A percentile compares a stretch with the other conserved stretches of the same genome.
phyloP scores from a whole-genome alignment of 768 basidiomycete species.

The Collybia sordida region DNA sequence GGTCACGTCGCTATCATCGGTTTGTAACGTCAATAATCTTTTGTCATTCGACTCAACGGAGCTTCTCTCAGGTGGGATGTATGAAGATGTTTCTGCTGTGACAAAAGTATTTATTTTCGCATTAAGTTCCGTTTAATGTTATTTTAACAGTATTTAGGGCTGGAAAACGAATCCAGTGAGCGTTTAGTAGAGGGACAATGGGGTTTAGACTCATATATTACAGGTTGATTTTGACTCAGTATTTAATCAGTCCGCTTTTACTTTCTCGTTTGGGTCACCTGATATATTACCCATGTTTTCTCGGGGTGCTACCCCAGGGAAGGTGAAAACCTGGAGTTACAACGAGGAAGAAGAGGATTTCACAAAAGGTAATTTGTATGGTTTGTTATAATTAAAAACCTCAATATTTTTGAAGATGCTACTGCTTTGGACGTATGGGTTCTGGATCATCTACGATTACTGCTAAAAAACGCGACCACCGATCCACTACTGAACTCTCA shows the following conservation, averaged over 20 bases:
- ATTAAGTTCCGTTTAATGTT: neutral
- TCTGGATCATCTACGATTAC: conserved; percentile 57
- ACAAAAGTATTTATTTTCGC: conserved; percentile 57
- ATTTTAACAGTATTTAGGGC: conserved; percentile 43
- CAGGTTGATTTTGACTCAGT: conserved; percentile 84
- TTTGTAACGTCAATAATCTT: conserved; percentile 18
- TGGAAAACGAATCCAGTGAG: conserved; percentile 84
- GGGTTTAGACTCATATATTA: conserved; percentile 13
- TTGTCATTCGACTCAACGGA: neutral
- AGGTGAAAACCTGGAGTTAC: conserved; percentile 76
- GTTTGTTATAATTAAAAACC: neutral
- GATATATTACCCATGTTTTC: conserved; percentile 90
- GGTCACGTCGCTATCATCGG: conserved; percentile 90
- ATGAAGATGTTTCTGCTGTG: conserved; percentile 87
- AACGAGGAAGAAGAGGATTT: conserved; percentile 81
- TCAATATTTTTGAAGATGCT: conserved; percentile 51
- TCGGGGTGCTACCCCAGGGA: conserved; percentile 67
- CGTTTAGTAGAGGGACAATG: neutral
- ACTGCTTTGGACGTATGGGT: conserved; percentile 80
- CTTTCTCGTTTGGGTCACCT: conserved; percentile 84
- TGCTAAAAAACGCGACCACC: conserved; percentile 64
- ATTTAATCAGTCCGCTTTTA: conserved; percentile 77
- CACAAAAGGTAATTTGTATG: conserved; percentile 60
- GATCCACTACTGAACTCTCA: conserved; percentile 48
- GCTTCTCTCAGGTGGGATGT: conserved; percentile 68